phyloP scores from a whole-genome alignment of 345 rosid genomes.

The Eucalyptus polybractea region DNA sequence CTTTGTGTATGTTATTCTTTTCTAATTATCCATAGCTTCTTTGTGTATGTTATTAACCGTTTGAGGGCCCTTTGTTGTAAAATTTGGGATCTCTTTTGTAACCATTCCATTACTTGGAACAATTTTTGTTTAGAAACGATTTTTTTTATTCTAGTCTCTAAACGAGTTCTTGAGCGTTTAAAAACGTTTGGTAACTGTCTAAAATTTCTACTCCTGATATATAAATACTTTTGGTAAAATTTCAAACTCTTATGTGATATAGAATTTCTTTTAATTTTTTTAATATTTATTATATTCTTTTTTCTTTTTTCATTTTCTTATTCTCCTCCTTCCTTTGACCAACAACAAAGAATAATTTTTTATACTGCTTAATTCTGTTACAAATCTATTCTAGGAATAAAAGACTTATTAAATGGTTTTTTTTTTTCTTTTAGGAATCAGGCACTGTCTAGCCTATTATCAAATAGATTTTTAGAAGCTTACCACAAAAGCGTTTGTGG shows the following conservation, averaged over 20 bases:
- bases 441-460: accelerated
- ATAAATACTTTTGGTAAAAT: too few relatives aligned
- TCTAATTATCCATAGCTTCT: neutral
- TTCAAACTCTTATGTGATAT: too few relatives aligned
- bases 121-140: too few relatives aligned
- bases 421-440: too few relatives aligned
- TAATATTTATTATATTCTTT: too few relatives aligned
- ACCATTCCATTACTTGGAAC: accelerated
- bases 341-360: too few relatives aligned
- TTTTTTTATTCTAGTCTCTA: accelerated
- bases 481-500: neutral
- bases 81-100: neutral
- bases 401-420: accelerated
- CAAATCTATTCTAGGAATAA: accelerated
- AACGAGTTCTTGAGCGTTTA: accelerated
- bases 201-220: accelerated
- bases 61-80: neutral
- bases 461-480: neutral
- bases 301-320: accelerated
- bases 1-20: neutral
- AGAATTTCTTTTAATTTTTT: too few relatives aligned
- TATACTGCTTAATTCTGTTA: accelerated
- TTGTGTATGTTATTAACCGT: neutral
- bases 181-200: accelerated
- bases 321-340: too few relatives aligned